Conservation (phyloP, 2,329 filamentous ascomycete species). For the Daldinia eschscholtzii region DNA sequence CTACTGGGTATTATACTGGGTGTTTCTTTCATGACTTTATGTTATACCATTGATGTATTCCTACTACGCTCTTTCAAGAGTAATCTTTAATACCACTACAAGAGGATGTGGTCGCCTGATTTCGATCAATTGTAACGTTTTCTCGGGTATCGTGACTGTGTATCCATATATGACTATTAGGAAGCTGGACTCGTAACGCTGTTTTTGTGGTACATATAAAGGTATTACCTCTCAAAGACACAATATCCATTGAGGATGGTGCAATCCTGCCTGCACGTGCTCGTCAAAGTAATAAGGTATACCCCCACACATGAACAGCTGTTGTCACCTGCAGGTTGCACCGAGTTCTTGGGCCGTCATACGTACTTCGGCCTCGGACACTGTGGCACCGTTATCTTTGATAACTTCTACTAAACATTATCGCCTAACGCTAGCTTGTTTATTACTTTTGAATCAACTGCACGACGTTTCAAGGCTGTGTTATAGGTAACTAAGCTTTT, state of each 20-base stretch:
- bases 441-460: slow-evolving; percentile 21
- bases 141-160: neutral
- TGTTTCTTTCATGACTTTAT: slow-evolving; percentile 12
- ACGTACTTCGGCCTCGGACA: slow-evolving; percentile 5
- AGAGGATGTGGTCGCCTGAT: neutral
- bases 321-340: neutral
- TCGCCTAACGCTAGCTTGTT: neutral
- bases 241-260: slow-evolving; percentile 31
- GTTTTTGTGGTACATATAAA: neutral
- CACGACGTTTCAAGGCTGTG: neutral
- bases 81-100: neutral
- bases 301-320: neutral
- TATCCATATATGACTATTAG: neutral
- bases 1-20: slow-evolving; percentile 1
- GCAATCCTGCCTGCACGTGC: slow-evolving; percentile 16
- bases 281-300: neutral
- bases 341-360: neutral
- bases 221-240: slow-evolving; percentile 12
- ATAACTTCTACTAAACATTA: slow-evolving; percentile 2
- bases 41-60: slow-evolving; percentile 6
- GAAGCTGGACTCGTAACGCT: neutral
- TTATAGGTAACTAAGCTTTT: neutral
- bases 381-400: neutral
- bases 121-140: neutral
- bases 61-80: neutral